These are phyloP conservation scores for Pseudogymnoascus sp. DNA, from an alignment of 2,329 filamentous ascomycete genomes.

Conservation along the genomic window DNA sequence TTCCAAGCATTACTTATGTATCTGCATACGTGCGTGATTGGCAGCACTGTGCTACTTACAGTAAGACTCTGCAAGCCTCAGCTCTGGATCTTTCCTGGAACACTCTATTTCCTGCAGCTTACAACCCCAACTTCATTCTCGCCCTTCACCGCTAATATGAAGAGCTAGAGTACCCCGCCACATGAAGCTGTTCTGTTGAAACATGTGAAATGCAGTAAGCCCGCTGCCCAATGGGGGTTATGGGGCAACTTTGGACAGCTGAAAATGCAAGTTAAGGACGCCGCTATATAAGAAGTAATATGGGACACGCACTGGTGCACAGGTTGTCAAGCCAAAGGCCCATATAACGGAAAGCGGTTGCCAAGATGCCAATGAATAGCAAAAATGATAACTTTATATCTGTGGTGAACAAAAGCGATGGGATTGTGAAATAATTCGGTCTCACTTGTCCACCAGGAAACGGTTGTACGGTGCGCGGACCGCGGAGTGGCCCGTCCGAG, in stretches of 20 bases:
- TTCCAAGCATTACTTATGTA: background rate
- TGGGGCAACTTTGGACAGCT: background rate
- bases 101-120: background rate
- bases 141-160: conserved; percentile 3
- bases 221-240: background rate
- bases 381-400: background rate
- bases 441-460: conserved; percentile 1
- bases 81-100: background rate
- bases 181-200: background rate
- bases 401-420: background rate
- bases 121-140: background rate
- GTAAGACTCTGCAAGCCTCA: background rate
- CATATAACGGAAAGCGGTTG: background rate
- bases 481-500: background rate
- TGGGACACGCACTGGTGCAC: background rate
- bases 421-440: background rate
- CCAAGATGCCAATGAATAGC: background rate
- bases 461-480: background rate
- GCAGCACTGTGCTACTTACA: background rate
- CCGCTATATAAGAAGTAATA: background rate
- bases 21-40: background rate
- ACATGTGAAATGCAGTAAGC: background rate
- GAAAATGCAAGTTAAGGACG: background rate
- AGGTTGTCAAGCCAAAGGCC: background rate
- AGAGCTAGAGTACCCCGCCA: background rate